A percentile compares a stretch with the other conserved stretches of the same genome.
Evolutionary conservation across 1,284 basidiomycete species (phyloP).

Genomic region (Cerrena zonata): DNA sequence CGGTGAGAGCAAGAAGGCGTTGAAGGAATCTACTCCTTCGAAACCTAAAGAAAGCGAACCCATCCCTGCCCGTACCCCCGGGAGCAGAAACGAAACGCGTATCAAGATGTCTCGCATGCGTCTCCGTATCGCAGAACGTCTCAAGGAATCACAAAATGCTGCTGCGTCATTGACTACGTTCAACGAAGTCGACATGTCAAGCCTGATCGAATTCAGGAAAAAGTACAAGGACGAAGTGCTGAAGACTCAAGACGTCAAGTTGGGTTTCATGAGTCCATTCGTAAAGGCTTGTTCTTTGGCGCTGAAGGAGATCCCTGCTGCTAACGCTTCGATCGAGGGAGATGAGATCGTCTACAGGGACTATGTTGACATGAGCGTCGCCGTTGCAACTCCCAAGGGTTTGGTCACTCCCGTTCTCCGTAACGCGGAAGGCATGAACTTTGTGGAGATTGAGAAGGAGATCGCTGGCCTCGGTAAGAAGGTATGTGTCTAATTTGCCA

Average conservation of each 20-base stretch:
- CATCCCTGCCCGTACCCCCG: conserved; percentile 36
- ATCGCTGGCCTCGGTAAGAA: conserved; percentile 89
- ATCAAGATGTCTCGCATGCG: conserved; percentile 99
- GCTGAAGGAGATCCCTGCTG: conserved; percentile 87
- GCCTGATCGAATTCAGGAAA: conserved; percentile 88
- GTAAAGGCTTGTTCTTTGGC: conserved; percentile 84
- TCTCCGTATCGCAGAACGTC: conserved; percentile 89
- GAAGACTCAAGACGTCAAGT: conserved; percentile 92
- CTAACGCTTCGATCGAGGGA: conserved; percentile 93
- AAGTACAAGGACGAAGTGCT: conserved; percentile 92
- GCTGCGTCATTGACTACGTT: conserved; percentile 97
- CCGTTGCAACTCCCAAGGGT: conserved; percentile 96
- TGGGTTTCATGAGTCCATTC: conserved; percentile 98
- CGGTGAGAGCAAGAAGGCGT: conserved; percentile 35
- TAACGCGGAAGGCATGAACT: conserved; percentile 82
- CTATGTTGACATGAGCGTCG: conserved; percentile 90
- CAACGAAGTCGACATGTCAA: conserved; percentile 99
- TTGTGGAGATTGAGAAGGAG: conserved; percentile 90
- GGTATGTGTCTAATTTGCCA: conserved; percentile 36
- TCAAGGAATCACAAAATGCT: conserved; percentile 97
- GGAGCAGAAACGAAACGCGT: conserved; percentile 79
- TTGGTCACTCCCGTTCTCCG: conserved; percentile 94
- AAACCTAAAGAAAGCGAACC: conserved; percentile 32
- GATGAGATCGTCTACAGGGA: conserved; percentile 95
- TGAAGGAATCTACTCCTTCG: conserved; percentile 36